Conservation (phyloP, 495 filamentous ascomycete species). For the Penicillium goetzii region DNA sequence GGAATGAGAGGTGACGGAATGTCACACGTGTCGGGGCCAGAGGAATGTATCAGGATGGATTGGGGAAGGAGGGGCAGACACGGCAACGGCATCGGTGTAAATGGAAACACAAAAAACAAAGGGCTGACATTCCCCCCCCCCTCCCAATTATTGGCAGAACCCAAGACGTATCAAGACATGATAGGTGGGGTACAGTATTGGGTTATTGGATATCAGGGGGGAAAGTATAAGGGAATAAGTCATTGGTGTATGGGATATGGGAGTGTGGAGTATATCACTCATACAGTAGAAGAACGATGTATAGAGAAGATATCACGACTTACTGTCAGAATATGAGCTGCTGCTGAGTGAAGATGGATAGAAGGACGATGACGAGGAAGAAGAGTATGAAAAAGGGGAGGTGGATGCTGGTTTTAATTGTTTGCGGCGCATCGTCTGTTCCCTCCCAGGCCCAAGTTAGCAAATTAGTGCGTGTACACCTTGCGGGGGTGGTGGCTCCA, state of each 20-base stretch:
- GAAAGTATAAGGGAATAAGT: not conserved
- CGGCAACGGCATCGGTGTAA: not conserved
- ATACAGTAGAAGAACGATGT: not conserved
- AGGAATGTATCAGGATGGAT: conserved; percentile 26
- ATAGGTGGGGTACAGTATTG: not conserved
- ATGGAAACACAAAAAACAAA: not conserved
- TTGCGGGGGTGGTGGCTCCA: conserved; percentile 17
- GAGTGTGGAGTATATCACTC: not conserved
- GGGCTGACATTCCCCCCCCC: not conserved
- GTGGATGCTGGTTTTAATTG: conserved; percentile 17
- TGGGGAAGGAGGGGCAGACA: conserved; percentile 10
- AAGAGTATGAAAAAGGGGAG: conserved; percentile 32
- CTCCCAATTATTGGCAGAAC: not conserved
- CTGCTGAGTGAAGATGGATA: conserved; percentile 44
- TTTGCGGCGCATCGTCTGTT: conserved; percentile 22
- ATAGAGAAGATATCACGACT: conserved; percentile 13
- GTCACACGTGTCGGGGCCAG: conserved; percentile 38
- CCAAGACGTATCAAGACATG: conserved; percentile 2
- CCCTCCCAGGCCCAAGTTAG: not conserved
- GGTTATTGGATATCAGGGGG: not conserved
- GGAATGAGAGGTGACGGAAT: conserved; percentile 43
- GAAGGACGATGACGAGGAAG: conserved; percentile 37
- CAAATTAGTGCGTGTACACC: not conserved
- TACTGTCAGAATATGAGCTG: conserved; percentile 28
- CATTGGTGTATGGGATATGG: not conserved